Evolutionary conservation across 148 eudicot species (phyloP).

Genomic region (Linanthus parryae): DNA sequence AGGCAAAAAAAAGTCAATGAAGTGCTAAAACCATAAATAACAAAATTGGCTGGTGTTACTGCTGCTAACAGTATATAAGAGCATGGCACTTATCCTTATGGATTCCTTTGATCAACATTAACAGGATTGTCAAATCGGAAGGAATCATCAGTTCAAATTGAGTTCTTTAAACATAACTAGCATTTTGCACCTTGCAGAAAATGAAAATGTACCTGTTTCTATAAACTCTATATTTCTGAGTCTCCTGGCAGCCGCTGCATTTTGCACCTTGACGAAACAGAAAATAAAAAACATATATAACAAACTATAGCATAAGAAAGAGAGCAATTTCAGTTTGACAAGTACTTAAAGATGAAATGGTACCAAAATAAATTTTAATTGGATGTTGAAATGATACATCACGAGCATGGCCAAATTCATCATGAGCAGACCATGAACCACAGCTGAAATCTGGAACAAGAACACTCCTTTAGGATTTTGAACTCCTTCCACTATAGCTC

Average conservation of each 20-base stretch:
- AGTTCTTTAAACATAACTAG: too few relatives aligned
- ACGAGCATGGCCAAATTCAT: constrained; percentile 47
- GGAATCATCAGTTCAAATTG: too few relatives aligned
- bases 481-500: too few relatives aligned
- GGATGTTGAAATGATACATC: constrained; percentile 84
- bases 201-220: constrained; percentile 45
- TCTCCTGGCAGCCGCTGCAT: constrained; percentile 77
- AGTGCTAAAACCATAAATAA: too few relatives aligned
- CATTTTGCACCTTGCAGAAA: too few relatives aligned
- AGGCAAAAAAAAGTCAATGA: too few relatives aligned
- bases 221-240: constrained; percentile 66
- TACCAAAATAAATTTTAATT: constrained; percentile 86
- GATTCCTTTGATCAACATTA: too few relatives aligned
- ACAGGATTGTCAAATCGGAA: too few relatives aligned
- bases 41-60: too few relatives aligned
- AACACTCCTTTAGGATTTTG: too few relatives aligned
- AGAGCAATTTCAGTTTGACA: neutral
- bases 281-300: constrained; percentile 7
- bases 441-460: constrained; percentile 72
- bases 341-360: constrained; percentile 9
- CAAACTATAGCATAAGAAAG: neutral
- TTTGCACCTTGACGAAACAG: constrained; percentile 78
- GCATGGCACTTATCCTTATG: too few relatives aligned
- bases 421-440: constrained; percentile 60
- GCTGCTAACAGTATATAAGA: too few relatives aligned